These are phyloP conservation scores for Diaporthe citri DNA, from an alignment of 2,329 filamentous ascomycete genomes.

Conservation along the genomic window DNA sequence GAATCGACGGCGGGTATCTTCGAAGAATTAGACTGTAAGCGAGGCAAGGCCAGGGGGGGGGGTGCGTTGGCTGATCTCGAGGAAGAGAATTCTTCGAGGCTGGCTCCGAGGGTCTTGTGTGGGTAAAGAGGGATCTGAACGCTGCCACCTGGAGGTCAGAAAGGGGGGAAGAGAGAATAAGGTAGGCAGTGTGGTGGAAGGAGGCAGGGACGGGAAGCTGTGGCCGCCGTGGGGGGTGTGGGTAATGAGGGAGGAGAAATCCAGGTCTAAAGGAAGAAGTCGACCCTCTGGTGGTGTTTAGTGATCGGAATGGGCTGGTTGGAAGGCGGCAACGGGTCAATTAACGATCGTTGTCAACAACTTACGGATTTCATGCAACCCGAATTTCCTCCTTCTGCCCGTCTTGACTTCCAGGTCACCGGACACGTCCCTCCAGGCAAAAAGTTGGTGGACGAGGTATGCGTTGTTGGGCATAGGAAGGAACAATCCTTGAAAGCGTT, in stretches of 20 bases:
- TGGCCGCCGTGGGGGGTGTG: slow-evolving; percentile 21
- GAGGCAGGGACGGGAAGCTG: slow-evolving; percentile 15
- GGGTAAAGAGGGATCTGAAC: slow-evolving; percentile 13
- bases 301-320: not conserved
- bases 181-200: not conserved
- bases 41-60: not conserved
- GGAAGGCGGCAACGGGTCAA: slow-evolving; percentile 15
- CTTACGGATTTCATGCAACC: slow-evolving; percentile 26
- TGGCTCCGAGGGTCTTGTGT: slow-evolving; percentile 2
- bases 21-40: slow-evolving; percentile 15
- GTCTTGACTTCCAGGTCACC: slow-evolving; percentile 25
- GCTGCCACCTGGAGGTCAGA: slow-evolving; percentile 34
- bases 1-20: slow-evolving; percentile 40
- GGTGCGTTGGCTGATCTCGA: slow-evolving; percentile 24
- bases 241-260: slow-evolving; percentile 23
- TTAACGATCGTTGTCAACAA: slow-evolving; percentile 25
- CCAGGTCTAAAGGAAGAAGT: slow-evolving; percentile 13
- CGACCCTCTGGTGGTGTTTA: slow-evolving; percentile 20
- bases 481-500: slow-evolving; percentile 33
- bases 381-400: slow-evolving; percentile 32
- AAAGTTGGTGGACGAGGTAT: slow-evolving; percentile 29
- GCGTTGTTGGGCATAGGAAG: slow-evolving; percentile 34
- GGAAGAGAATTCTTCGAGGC: slow-evolving; percentile 8
- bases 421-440: slow-evolving; percentile 17
- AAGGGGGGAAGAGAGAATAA: not conserved